Conservation (phyloP, 306 rosid species). For the Carpinus fangiana region DNA sequence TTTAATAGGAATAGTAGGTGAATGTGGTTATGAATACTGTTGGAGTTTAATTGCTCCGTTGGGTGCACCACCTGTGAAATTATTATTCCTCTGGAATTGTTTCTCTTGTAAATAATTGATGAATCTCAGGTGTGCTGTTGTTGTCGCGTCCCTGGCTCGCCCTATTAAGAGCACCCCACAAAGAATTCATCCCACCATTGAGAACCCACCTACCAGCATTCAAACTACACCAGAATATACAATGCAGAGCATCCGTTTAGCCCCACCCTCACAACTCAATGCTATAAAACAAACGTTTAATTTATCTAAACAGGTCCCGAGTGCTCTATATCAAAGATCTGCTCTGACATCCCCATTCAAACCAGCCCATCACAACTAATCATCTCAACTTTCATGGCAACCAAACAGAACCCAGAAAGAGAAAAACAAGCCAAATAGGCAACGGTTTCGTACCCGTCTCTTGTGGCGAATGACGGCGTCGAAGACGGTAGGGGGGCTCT, state of each 20-base stretch:
- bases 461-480: slow-evolving; percentile 47
- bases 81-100: neutral
- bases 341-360: neutral
- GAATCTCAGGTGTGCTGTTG: too few species aligned
- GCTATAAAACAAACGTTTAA: neutral
- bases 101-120: too few species aligned
- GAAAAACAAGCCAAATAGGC: neutral
- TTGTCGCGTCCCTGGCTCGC: too few species aligned
- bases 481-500: slow-evolving; percentile 17
- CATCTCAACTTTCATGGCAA: neutral
- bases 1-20: neutral
- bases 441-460: slow-evolving; percentile 45
- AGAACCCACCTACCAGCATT: neutral
- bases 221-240: neutral
- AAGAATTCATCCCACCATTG: neutral
- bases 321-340: neutral
- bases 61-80: too few species aligned
- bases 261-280: neutral
- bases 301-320: neutral
- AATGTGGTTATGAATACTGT: neutral
- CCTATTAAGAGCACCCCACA: too few species aligned
- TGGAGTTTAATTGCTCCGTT: neutral
- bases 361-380: neutral
- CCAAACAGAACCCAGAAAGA: neutral
- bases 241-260: neutral